Evolutionary conservation across 305 asterid species (phyloP), one percentile per base, ranked within the genome.

Genomic region (Petunia hybrid): DNA sequence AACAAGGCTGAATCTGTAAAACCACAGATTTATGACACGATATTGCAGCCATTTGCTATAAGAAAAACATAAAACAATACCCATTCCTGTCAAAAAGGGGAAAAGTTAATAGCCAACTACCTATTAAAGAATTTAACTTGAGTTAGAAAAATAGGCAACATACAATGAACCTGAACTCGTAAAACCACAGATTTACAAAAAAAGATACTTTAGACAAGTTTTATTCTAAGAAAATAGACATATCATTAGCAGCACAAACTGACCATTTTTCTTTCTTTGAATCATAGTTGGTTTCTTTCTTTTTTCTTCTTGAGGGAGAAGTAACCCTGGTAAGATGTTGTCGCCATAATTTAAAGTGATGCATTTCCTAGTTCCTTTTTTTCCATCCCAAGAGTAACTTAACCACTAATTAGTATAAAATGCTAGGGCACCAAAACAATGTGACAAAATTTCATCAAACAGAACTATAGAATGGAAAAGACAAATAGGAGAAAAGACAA

Each of bases 71-170:
- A 7, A 39, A 5, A 4, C 71, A 65, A n/a, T 65, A 39, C 13
- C 14, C 70, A 82, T 70, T 82, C 85, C 87, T 85, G 88, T 39
- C 14, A 61, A 70, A 51, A 14, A 6, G 31, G 40, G 22, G 40
- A 76, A 59, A 80, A 38, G 9, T 13, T 62, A 7, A 62, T 62
- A 31, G 67, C 13, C 67, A 62, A 62, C 14, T 8, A 14, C 66
- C 1, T 40, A 61, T 31, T 12, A 62, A 31, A 63, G 68, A 63
- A 63, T 10, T 63, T 63, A 63, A 2, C 67, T 5, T 63, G 42
- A 8, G 69, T 31, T 14, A 84, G 57, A 60, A 35, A 76, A 82
- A 67, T 8, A 39, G 62, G 9, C 42, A 63, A 63, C 14, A 35
- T 63, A 62, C 42, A 22, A 16, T 12, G 10, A 61, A 40, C 40